phyloP scores from a whole-genome alignment of 441 rosid species.

The Jatropha podagrica region DNA sequence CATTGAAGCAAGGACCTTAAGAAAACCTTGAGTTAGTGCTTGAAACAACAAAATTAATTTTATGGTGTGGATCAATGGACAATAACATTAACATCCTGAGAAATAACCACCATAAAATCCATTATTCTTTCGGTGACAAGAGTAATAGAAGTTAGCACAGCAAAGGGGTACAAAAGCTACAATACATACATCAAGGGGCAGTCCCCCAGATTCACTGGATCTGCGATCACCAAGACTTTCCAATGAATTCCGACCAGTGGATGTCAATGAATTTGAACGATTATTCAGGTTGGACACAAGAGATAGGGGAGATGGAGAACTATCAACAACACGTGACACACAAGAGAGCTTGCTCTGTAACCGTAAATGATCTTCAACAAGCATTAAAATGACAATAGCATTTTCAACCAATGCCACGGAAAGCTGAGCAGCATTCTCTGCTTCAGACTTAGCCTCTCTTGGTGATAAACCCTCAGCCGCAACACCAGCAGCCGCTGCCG shows the following conservation, averaged over 20 bases:
- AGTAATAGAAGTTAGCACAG: neutral
- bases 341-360: slow-evolving; percentile 88
- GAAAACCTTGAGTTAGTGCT: slow-evolving; percentile 28
- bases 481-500: slow-evolving; percentile 99
- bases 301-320: slow-evolving; percentile 78
- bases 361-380: slow-evolving; percentile 99
- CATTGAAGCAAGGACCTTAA: slow-evolving; percentile 98
- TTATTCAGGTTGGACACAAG: slow-evolving; percentile 60
- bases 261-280: slow-evolving; percentile 41
- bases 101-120: neutral
- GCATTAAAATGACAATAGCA: slow-evolving; percentile 99
- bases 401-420: slow-evolving; percentile 98
- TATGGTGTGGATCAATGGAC: slow-evolving; percentile 19
- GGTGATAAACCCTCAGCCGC: slow-evolving; percentile 99
- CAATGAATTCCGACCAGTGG: slow-evolving; percentile 52
- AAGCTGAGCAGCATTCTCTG: slow-evolving; percentile 98
- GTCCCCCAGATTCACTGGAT: slow-evolving; percentile 71
- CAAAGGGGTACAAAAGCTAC: neutral
- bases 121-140: neutral
- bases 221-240: slow-evolving; percentile 60
- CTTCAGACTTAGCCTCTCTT: slow-evolving; percentile 83
- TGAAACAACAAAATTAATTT: slow-evolving; percentile 15
- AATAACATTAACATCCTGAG: slow-evolving; percentile 14
- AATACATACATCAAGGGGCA: slow-evolving; percentile 86
- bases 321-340: slow-evolving; percentile 53